phyloP scores from a whole-genome alignment of 1,284 basidiomycete species.

The Trametes pubescens region DNA sequence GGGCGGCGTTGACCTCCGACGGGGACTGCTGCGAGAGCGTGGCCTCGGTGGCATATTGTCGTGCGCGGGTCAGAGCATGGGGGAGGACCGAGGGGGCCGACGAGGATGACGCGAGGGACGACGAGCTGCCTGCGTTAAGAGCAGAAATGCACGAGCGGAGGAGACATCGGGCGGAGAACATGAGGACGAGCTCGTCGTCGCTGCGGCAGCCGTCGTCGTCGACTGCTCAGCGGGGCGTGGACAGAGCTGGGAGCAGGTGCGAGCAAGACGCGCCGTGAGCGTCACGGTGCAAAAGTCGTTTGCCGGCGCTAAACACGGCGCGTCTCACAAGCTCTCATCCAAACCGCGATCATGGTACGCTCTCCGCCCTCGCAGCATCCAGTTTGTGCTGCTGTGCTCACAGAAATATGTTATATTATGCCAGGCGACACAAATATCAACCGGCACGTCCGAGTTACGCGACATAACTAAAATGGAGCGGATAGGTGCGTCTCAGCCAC shows the following conservation, averaged over 20 bases:
- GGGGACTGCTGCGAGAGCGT: conserved; percentile 35
- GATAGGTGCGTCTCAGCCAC: conserved; percentile 67
- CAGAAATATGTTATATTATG: neutral
- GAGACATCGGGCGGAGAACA: conserved; percentile 43
- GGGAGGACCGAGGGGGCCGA: conserved; percentile 30
- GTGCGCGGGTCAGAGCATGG: conserved; percentile 29
- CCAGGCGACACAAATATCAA: conserved; percentile 74
- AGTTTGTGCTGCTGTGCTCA: neutral
- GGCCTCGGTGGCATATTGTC: conserved; percentile 46
- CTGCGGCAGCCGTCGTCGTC: conserved; percentile 31
- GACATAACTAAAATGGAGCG: conserved; percentile 97
- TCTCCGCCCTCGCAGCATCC: neutral
- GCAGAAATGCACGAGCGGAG: conserved; percentile 41
- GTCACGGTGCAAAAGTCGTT: conserved; percentile 34
- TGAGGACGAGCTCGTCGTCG: conserved; percentile 38
- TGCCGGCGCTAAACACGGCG: conserved; percentile 47
- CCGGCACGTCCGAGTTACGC: conserved; percentile 78
- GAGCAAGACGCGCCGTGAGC: conserved; percentile 6
- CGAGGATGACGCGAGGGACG: conserved; percentile 32
- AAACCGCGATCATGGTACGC: conserved; percentile 41
- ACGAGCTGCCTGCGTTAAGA: conserved; percentile 29
- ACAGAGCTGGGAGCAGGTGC: conserved; percentile 12
- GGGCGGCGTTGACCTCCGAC: conserved; percentile 45
- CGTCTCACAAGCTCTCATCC: conserved; percentile 40
- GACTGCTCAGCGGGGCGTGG: conserved; percentile 27